Evolutionary conservation across 805 yeast species (phyloP).

Genomic region (Suhomyces sp.): DNA sequence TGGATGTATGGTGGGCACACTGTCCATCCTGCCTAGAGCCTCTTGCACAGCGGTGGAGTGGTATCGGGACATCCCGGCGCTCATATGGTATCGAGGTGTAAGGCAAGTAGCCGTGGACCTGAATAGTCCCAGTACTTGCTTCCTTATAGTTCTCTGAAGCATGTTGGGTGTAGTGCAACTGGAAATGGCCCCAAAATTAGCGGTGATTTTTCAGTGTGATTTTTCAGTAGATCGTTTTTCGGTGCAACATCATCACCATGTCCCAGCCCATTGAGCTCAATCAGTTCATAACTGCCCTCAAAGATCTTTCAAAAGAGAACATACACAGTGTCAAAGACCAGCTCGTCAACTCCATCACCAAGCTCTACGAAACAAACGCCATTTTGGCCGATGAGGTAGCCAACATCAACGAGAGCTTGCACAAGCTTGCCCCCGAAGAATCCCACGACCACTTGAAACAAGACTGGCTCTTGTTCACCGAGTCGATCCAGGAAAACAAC

Average conservation of each 20-base stretch:
- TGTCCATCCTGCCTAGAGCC: slow-evolving; percentile 3
- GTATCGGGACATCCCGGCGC: neutral
- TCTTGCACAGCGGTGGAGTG: neutral
- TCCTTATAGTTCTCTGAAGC: neutral
- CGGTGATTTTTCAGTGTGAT: neutral
- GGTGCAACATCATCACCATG: neutral
- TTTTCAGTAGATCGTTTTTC: neutral
- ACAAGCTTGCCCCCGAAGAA: slow-evolving; percentile 13
- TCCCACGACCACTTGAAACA: slow-evolving; percentile 30
- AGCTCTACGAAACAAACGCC: slow-evolving; percentile 51
- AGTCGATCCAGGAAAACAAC: slow-evolving; percentile 56
- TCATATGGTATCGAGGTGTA: neutral
- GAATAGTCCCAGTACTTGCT: neutral
- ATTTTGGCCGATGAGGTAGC: slow-evolving; percentile 44
- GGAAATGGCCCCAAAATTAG: neutral
- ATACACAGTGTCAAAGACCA: slow-evolving; percentile 12
- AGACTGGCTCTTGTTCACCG: slow-evolving; percentile 51
- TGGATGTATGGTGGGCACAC: slow-evolving; percentile 35
- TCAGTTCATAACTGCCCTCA: slow-evolving; percentile 52
- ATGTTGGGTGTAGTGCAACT: neutral
- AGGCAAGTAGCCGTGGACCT: neutral
- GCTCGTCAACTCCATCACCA: slow-evolving; percentile 36
- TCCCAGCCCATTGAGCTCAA: slow-evolving; percentile 6
- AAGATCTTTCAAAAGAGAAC: slow-evolving; percentile 48
- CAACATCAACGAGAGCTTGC: slow-evolving; percentile 7